A percentile compares a stretch with the other conserved stretches of the same genome.
Evolutionary conservation across 2,329 filamentous ascomycete species (phyloP).

Genomic region (Cercospora beticola): DNA sequence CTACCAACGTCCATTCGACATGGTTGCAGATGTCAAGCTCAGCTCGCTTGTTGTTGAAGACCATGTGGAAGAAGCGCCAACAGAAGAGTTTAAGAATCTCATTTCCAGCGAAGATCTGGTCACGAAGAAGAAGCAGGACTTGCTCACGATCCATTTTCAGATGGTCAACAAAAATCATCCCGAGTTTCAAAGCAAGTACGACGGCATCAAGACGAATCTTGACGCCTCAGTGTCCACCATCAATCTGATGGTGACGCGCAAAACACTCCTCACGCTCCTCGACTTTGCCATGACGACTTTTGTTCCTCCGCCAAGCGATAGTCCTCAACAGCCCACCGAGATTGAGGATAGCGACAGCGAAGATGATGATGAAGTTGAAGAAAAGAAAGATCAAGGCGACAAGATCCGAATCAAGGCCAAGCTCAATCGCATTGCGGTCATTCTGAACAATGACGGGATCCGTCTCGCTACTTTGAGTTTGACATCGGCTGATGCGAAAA

Average conservation of each 20-base stretch:
- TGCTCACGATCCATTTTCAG: constrained; percentile 85
- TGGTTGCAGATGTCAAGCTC: constrained; percentile 87
- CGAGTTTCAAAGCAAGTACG: constrained; percentile 87
- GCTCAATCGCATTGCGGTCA: constrained; percentile 86
- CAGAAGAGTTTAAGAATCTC: constrained; percentile 93
- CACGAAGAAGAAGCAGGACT: constrained; percentile 69
- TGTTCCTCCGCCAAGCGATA: constrained; percentile 45
- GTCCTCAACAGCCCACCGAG: constrained; percentile 21
- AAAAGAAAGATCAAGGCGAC: constrained; percentile 52
- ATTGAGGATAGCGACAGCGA: constrained; percentile 35
- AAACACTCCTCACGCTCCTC: constrained; percentile 84
- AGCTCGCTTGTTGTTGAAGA: constrained; percentile 88
- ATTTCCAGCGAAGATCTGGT: constrained; percentile 82
- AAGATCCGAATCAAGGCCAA: constrained; percentile 94
- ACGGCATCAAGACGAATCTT: constrained; percentile 90
- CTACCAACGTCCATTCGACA: constrained; percentile 84
- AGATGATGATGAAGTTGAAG: constrained; percentile 34
- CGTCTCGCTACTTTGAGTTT: constrained; percentile 88
- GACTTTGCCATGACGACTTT: constrained; percentile 96
- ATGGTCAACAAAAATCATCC: constrained; percentile 83
- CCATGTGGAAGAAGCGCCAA: constrained; percentile 81
- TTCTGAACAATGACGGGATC: constrained; percentile 97
- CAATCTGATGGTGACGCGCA: constrained; percentile 90
- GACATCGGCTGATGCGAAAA: constrained; percentile 85
- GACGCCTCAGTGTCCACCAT: constrained; percentile 91